Percentiles rank a stretch among this genome's conserved stretches.
phyloP scores from a whole-genome alignment of 2,329 filamentous ascomycete genomes.

The Sporothrix variecibatus region DNA sequence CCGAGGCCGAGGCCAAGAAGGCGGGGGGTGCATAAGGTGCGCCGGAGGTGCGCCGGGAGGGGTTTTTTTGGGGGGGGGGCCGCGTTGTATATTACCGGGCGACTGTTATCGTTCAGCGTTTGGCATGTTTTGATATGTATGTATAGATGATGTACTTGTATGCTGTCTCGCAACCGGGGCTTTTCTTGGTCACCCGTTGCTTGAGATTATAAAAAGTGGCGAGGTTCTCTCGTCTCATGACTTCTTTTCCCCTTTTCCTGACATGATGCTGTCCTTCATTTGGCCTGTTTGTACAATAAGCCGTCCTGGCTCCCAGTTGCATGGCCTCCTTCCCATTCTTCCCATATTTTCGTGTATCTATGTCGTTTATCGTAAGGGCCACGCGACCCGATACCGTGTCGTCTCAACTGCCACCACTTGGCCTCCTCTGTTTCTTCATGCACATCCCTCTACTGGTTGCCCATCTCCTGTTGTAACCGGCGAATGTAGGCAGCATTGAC shows the following conservation, averaged over 20 bases:
- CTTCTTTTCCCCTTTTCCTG: not conserved
- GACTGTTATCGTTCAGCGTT: not conserved
- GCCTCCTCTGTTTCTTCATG: not conserved
- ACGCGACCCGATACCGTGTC: not conserved
- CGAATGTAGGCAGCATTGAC: slow-evolving; percentile 69
- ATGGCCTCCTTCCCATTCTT: not conserved
- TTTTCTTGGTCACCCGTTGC: slow-evolving; percentile 7
- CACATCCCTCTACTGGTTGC: slow-evolving; percentile 32
- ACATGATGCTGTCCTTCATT: not conserved
- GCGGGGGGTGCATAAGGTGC: not conserved
- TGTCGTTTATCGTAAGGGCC: not conserved
- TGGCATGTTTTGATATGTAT: not conserved
- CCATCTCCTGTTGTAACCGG: slow-evolving; percentile 61
- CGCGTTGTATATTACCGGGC: not conserved
- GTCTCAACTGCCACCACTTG: not conserved
- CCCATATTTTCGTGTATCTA: not conserved
- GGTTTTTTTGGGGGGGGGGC: not conserved
- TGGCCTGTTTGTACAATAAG: slow-evolving; percentile 1
- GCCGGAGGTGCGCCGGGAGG: no score
- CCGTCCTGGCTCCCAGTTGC: not conserved
- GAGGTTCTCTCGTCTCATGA: slow-evolving; percentile 12
- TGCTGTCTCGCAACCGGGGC: not conserved
- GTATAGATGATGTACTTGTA: not conserved
- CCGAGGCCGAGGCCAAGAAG: slow-evolving; percentile 69
- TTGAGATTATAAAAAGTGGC: not conserved